A percentile compares a stretch with the other conserved stretches of the same genome.
These are phyloP conservation scores for Ceratocystis albifundus DNA, from an alignment of 2,329 filamentous ascomycete species.

Conservation along the genomic window DNA sequence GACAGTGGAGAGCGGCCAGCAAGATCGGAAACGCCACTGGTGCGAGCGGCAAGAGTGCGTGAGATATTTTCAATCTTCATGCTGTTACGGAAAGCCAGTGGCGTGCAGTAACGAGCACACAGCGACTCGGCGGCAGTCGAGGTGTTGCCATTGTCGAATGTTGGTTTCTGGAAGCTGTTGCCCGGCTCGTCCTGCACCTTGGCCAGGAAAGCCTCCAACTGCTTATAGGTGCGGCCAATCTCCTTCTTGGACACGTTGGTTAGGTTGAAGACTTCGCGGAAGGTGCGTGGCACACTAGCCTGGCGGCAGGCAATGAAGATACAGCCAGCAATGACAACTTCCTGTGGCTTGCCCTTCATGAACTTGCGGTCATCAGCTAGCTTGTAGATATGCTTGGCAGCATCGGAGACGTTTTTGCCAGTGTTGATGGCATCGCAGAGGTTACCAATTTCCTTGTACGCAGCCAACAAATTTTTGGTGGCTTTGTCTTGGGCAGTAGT, in stretches of 20 bases:
- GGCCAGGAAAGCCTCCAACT: constrained; percentile 76
- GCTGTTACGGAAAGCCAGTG: constrained; percentile 60
- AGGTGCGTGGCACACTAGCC: constrained; percentile 74
- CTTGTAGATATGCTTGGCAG: constrained; percentile 92
- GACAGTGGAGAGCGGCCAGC: constrained; percentile 90
- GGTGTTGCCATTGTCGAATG: constrained; percentile 57
- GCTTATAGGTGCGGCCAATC: constrained; percentile 90
- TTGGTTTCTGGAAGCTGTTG: constrained; percentile 36
- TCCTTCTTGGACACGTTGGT: constrained; percentile 96
- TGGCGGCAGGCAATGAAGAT: constrained; percentile 97
- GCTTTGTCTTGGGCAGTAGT: constrained; percentile 70
- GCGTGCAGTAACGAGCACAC: constrained; percentile 78
- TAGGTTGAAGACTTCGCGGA: constrained; percentile 85
- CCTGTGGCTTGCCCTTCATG: constrained; percentile 90
- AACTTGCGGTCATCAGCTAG: constrained; percentile 82
- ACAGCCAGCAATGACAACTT: constrained; percentile 87
- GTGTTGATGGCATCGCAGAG: constrained; percentile 79
- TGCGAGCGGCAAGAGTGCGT: constrained; percentile 63
- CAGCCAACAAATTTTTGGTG: constrained; percentile 68
- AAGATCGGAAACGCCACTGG: constrained; percentile 65
- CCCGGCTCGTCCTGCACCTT: constrained; percentile 56
- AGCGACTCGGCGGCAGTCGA: constrained; percentile 75
- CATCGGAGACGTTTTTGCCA: constrained; percentile 69
- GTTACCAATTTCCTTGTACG: constrained; percentile 79
- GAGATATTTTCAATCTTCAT: constrained; percentile 71